Conservation (phyloP, 225 moss, liverwort and hornwort genomes). For the Climacium dendroides region DNA sequence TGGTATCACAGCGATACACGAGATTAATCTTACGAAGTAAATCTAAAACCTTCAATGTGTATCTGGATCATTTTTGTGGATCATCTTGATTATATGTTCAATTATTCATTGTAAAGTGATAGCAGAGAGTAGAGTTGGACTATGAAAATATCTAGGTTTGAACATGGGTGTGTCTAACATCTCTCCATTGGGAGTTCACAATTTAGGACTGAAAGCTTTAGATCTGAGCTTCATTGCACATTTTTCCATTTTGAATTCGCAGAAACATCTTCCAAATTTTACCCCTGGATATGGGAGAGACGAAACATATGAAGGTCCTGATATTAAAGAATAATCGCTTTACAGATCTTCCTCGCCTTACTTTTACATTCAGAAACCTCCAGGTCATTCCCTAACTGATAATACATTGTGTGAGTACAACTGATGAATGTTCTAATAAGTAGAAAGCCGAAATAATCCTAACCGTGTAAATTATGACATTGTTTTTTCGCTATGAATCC, state of each 20-base stretch:
- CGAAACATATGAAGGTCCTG: slow-evolving; percentile 42
- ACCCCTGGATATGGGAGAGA: slow-evolving; percentile 56
- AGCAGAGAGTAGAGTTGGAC: background rate
- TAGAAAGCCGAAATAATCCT: background rate
- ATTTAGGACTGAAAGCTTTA: background rate
- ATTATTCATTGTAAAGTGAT: background rate
- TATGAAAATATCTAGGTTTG: background rate
- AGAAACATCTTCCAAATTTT: slow-evolving; percentile 49
- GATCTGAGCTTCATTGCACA: background rate
- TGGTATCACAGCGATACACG: slow-evolving; percentile 33
- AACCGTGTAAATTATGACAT: background rate
- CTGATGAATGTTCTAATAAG: background rate
- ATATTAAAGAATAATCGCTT: slow-evolving; percentile 64
- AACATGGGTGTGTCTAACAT: background rate
- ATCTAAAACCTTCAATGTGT: background rate
- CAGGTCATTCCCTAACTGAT: slow-evolving; percentile 15
- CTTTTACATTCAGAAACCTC: slow-evolving; percentile 51
- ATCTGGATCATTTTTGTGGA: background rate
- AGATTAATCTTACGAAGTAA: slow-evolving; percentile 49
- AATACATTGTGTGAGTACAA: background rate
- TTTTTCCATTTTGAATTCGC: background rate
- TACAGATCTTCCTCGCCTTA: slow-evolving; percentile 47
- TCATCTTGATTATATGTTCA: background rate
- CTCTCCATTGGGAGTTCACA: background rate
- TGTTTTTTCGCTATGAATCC: background rate